A percentile compares a stretch with the other conserved stretches of the same genome.
Conservation (phyloP, 768 basidiomycete genomes). For the Cyclocybe cylindracea region DNA sequence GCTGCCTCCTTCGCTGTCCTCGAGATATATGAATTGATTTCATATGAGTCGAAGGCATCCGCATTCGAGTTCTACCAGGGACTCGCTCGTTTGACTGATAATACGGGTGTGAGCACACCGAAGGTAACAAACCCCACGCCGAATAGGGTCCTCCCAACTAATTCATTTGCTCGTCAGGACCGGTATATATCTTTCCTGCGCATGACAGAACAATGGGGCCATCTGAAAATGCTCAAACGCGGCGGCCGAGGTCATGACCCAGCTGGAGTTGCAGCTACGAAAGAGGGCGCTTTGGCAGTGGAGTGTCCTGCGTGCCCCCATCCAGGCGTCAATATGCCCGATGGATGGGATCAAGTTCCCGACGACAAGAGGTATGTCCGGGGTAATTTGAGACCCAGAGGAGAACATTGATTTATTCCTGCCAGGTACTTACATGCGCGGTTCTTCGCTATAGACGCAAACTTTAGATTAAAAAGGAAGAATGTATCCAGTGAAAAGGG, state of each 20-base stretch:
- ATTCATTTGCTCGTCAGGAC: background rate
- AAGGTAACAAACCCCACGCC: too few species aligned
- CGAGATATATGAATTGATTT: constrained; percentile 24
- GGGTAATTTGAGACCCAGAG: background rate
- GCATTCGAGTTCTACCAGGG: constrained; percentile 27
- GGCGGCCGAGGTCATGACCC: constrained; percentile 15
- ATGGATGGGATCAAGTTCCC: constrained; percentile 12
- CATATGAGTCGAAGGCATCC: constrained; percentile 27
- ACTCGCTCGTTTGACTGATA: constrained; percentile 22
- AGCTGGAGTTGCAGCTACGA: constrained; percentile 11
- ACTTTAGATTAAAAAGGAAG: background rate
- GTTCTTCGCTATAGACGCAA: background rate
- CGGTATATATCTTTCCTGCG: constrained; percentile 4
- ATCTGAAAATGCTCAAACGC: constrained; percentile 13
- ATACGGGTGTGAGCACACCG: constrained; percentile 17
- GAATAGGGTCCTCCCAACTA: too few species aligned
- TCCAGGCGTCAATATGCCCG: constrained; percentile 17
- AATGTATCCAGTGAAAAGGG: constrained; percentile 1
- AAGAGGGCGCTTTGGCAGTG: constrained; percentile 16
- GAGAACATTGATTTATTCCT: background rate
- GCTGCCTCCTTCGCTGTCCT: constrained; percentile 27
- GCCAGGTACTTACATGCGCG: constrained; percentile 3
- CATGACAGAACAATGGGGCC: constrained; percentile 13
- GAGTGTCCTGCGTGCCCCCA: constrained; percentile 26
- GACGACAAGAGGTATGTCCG: constrained; percentile 1